Conservation (phyloP, 169 alveolate genomes). For the Plasmodium chabaudi region DNA sequence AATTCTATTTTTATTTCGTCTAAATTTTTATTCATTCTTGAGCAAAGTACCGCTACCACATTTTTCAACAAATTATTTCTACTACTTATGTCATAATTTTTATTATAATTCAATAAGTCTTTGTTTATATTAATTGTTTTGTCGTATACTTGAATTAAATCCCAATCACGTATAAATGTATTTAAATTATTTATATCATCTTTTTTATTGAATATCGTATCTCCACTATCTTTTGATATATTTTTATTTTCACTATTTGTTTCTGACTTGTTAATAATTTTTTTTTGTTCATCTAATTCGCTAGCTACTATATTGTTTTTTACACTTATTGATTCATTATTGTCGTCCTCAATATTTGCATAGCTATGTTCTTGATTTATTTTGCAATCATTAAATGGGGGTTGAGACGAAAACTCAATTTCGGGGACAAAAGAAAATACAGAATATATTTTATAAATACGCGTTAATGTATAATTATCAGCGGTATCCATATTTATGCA, state of each 20-base stretch:
- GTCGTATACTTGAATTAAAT: conserved; percentile 15
- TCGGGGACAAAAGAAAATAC: conserved; percentile 68
- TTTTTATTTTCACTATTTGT: conserved; percentile 6
- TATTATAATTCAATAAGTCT: conserved; percentile 36
- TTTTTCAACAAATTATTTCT: conserved; percentile 31
- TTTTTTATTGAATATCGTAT: conserved; percentile 14
- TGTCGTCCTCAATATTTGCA: background rate
- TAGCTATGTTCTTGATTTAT: background rate
- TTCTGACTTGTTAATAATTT: background rate
- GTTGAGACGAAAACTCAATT: conserved; percentile 11
- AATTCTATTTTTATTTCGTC: conserved; percentile 31
- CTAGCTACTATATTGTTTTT: too few species aligned
- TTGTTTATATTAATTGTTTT: conserved; percentile 13
- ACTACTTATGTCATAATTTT: conserved; percentile 18
- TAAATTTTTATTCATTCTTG: conserved; percentile 32
- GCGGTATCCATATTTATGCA: conserved; percentile 1
- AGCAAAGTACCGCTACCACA: conserved; percentile 30
- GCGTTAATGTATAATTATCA: conserved; percentile 25
- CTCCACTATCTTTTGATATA: conserved; percentile 11
- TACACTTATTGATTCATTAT: too few species aligned
- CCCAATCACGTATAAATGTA: conserved; percentile 6
- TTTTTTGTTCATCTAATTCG: background rate
- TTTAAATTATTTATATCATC: background rate
- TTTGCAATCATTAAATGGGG: background rate
- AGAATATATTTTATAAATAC: conserved; percentile 48